Conservation (phyloP, 2,329 filamentous ascomycete species). For the Trichoderma sp. region DNA sequence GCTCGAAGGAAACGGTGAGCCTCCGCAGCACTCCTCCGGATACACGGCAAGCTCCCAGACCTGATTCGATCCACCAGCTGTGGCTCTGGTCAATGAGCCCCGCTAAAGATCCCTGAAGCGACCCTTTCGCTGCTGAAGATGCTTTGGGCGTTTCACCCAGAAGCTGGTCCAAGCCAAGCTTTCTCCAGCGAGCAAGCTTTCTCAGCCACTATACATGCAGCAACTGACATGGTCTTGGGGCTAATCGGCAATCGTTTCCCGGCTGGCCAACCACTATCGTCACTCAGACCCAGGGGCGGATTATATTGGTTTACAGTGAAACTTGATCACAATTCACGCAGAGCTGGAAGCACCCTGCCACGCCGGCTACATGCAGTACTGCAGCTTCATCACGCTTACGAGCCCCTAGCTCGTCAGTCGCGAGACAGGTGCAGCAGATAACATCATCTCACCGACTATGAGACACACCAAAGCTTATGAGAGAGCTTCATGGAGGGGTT, state of each 20-base stretch:
- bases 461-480: not conserved
- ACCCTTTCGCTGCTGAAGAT: constrained; percentile 9
- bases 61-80: constrained; percentile 10
- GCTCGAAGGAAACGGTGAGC: constrained; percentile 1
- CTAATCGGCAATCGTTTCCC: constrained; percentile 19
- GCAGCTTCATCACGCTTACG: not conserved
- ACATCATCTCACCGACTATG: not conserved
- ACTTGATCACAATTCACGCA: constrained; percentile 16
- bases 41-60: constrained; percentile 13
- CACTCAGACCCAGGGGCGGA: not conserved
- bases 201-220: constrained; percentile 14
- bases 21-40: constrained; percentile 11
- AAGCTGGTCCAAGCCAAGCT: constrained; percentile 5
- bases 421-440: constrained; percentile 13
- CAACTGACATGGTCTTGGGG: constrained; percentile 3
- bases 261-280: constrained; percentile 14
- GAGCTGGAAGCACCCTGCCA: not conserved
- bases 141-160: constrained; percentile 17
- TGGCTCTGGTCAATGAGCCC: constrained; percentile 7
- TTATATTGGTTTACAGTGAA: constrained; percentile 7
- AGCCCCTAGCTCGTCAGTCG: constrained; percentile 9
- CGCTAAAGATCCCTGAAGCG: constrained; percentile 8
- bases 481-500: constrained; percentile 11
- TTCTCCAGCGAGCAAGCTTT: constrained; percentile 5
- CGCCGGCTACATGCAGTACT: not conserved